Conservation (phyloP, 495 filamentous ascomycete genomes). For the Aspergillus haitiensis region DNA sequence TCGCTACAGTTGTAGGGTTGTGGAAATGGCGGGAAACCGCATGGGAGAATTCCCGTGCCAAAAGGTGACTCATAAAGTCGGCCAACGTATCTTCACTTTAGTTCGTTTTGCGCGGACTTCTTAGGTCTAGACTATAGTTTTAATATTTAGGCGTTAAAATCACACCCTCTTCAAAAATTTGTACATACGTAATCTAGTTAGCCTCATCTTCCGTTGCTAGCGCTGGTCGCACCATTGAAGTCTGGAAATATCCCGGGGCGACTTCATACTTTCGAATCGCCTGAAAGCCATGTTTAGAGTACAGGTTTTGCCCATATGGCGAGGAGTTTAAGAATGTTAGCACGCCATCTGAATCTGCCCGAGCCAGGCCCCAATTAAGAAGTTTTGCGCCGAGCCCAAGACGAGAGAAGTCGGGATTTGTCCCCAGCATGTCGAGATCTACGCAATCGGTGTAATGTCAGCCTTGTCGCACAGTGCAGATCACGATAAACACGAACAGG, state of each 20-base stretch:
- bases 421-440: conserved; percentile 21
- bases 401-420: conserved; percentile 13
- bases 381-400: conserved; percentile 8
- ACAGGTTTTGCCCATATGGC: conserved; percentile 11
- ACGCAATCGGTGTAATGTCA: not conserved
- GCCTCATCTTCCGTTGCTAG: not conserved
- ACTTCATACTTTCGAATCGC: conserved; percentile 13
- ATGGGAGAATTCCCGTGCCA: not conserved
- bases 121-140: not conserved
- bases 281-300: conserved; percentile 15
- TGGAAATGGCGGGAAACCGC: not conserved
- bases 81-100: too few species aligned
- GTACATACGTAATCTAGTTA: not conserved
- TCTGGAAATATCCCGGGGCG: conserved; percentile 10
- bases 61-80: not conserved
- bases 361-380: conserved; percentile 13
- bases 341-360: conserved; percentile 13
- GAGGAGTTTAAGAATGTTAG: conserved; percentile 14
- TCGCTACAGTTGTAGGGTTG: not conserved
- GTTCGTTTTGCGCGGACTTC: too few species aligned
- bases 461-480: not conserved
- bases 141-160: not conserved
- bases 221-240: conserved; percentile 17
- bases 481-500: not conserved
- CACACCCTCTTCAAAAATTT: not conserved